Evolutionary conservation across 345 rosid genomes (phyloP).

Genomic region (Gossypioides kirkii): DNA sequence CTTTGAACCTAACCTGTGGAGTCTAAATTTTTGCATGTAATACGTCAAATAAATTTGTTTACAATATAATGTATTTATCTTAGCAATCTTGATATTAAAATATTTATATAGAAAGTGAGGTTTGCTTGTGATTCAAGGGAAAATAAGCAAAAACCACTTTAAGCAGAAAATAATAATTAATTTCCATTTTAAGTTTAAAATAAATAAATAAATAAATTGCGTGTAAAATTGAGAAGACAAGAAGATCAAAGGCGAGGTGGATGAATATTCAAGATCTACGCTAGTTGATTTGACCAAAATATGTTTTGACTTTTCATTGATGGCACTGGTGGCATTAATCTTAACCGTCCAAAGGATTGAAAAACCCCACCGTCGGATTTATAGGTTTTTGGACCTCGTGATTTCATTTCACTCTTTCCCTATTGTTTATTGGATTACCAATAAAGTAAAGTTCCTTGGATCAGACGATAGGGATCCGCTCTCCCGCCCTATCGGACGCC

Average conservation of each 20-base stretch:
- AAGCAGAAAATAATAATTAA: neutral
- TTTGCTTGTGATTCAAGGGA: neutral
- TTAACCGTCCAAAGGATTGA: neutral
- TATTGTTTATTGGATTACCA: neutral
- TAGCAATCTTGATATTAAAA: neutral
- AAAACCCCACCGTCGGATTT: neutral
- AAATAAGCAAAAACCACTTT: neutral
- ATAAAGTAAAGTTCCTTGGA: conserved; percentile 19
- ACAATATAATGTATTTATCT: neutral
- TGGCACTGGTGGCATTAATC: neutral
- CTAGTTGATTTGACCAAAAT: neutral
- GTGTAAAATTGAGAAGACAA: neutral
- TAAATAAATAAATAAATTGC: neutral
- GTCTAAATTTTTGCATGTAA: too few species aligned
- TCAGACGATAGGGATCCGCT: conserved; percentile 14
- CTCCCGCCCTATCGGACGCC: conserved; percentile 13
- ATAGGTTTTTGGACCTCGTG: neutral
- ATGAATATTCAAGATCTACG: conserved; percentile 11
- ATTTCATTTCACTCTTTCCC: neutral
- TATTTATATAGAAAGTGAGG: neutral
- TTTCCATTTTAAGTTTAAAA: neutral
- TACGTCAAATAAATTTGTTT: too few species aligned
- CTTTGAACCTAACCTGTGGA: too few species aligned
- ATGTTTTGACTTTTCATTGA: conserved; percentile 12
- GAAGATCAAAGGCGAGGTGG: conserved; percentile 1